Conservation (phyloP, 2,329 filamentous ascomycete genomes). For the Phaeosphaeria sp. region DNA sequence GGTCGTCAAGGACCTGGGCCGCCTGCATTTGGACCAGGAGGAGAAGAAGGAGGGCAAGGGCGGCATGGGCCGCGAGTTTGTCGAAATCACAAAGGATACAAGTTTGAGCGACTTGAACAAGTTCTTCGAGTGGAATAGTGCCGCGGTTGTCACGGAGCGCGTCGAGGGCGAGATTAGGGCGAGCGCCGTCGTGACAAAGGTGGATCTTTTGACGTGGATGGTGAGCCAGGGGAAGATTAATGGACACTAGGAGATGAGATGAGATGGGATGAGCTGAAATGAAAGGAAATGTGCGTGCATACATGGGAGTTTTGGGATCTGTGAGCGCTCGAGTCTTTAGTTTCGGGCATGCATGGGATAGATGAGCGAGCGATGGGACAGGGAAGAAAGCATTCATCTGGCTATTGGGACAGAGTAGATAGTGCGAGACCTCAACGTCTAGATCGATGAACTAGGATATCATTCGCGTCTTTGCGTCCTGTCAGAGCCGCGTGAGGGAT, state of each 20-base stretch:
- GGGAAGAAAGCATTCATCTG: background rate
- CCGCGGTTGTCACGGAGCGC: constrained; percentile 89
- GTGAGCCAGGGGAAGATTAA: constrained; percentile 54
- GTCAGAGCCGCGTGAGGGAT: too few relatives aligned
- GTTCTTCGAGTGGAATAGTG: constrained; percentile 98
- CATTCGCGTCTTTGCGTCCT: too few relatives aligned
- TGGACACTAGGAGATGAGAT: background rate
- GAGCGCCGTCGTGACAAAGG: constrained; percentile 92
- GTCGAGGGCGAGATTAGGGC: constrained; percentile 70
- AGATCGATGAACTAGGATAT: background rate
- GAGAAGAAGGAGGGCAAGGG: constrained; percentile 18
- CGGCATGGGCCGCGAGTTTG: constrained; percentile 70
- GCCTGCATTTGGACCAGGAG: constrained; percentile 44
- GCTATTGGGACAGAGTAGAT: background rate
- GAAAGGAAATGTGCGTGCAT: background rate
- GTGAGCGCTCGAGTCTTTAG: background rate
- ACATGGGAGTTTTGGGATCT: background rate
- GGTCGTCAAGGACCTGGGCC: constrained; percentile 76
- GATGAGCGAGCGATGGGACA: background rate
- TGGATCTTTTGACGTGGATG: constrained; percentile 92
- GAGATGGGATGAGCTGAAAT: too few relatives aligned
- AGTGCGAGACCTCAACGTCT: background rate
- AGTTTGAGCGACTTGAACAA: constrained; percentile 81
- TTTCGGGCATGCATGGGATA: background rate
- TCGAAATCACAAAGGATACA: constrained; percentile 93